These are phyloP conservation scores for Thelonectria discophora DNA, from an alignment of 2,329 filamentous ascomycete species.

Conservation along the genomic window DNA sequence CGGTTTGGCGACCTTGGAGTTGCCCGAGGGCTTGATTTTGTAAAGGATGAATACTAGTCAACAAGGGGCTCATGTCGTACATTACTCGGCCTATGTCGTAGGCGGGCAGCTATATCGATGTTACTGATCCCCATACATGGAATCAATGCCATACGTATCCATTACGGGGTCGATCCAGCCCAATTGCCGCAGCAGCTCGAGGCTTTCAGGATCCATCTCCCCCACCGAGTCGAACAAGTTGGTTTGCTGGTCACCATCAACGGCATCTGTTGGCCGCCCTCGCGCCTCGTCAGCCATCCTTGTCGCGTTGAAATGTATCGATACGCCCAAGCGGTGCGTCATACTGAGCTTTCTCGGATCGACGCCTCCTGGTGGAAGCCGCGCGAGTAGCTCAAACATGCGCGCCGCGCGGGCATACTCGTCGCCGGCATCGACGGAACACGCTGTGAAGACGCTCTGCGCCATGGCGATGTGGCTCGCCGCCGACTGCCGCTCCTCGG, in stretches of 20 bases:
- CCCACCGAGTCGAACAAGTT: neutral
- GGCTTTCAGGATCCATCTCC: slow-evolving; percentile 1
- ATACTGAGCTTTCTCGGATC: slow-evolving; percentile 14
- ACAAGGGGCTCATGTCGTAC: too few species aligned
- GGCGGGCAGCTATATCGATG: too few species aligned
- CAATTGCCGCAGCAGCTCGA: slow-evolving; percentile 24
- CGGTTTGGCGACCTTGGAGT: slow-evolving; percentile 25
- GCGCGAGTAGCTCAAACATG: slow-evolving; percentile 27
- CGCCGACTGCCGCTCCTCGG: slow-evolving; percentile 24
- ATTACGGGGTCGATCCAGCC: slow-evolving; percentile 30
- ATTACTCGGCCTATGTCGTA: too few species aligned
- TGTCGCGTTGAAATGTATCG: slow-evolving; percentile 22
- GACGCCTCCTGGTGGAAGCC: neutral
- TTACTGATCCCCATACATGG: slow-evolving; percentile 3
- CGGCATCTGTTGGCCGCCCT: slow-evolving; percentile 20
- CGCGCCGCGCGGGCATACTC: slow-evolving; percentile 23
- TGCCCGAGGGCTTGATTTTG: slow-evolving; percentile 4
- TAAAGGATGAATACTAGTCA: too few species aligned
- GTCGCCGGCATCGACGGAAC: slow-evolving; percentile 18
- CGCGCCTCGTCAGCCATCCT: slow-evolving; percentile 28
- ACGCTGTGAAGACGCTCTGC: slow-evolving; percentile 20
- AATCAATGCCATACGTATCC: slow-evolving; percentile 25
- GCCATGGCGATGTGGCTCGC: slow-evolving; percentile 28
- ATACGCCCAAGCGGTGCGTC: slow-evolving; percentile 32
- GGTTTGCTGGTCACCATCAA: neutral